These are phyloP conservation scores for Neckera pumila DNA, from an alignment of 225 moss, liverwort and hornwort genomes.

Conservation along the genomic window DNA sequence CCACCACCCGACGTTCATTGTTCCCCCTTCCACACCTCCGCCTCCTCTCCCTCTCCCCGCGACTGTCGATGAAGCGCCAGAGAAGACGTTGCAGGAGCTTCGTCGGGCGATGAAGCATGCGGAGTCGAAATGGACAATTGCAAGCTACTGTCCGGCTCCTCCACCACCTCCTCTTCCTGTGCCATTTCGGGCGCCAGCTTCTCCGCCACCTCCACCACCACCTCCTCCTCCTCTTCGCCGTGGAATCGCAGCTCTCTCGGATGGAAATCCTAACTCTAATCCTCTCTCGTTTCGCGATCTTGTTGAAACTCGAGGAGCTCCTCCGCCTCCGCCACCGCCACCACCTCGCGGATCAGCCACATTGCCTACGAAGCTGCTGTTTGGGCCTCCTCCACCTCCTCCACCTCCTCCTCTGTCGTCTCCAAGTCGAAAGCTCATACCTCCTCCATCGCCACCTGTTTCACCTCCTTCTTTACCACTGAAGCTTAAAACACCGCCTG, in stretches of 20 bases:
- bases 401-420: conserved; percentile 7
- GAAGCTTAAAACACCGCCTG: not conserved
- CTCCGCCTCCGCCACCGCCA: conserved; percentile 12
- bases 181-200: conserved; percentile 1
- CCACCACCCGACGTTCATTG: conserved; percentile 4
- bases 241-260: not conserved
- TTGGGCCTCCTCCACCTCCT: conserved; percentile 14
- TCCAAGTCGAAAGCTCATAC: not conserved
- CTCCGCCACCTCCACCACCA: conserved; percentile 23
- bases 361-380: not conserved
- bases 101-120: conserved; percentile 24
- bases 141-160: conserved; percentile 27
- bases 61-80: conserved; percentile 5
- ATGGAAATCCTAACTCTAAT: not conserved
- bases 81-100: conserved; percentile 20
- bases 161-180: conserved; percentile 42
- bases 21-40: conserved; percentile 34
- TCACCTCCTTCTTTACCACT: not conserved
- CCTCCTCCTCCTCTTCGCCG: conserved; percentile 3
- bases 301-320: not conserved
- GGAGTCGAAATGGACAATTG: conserved; percentile 38
- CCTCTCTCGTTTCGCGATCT: conserved; percentile 4
- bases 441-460: conserved; percentile 3
- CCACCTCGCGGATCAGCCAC: not conserved
- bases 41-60: conserved; percentile 24